These are phyloP conservation scores for Saccharomyces kudriavzevii DNA, from an alignment of 805 yeast genomes.

Conservation along the genomic window DNA sequence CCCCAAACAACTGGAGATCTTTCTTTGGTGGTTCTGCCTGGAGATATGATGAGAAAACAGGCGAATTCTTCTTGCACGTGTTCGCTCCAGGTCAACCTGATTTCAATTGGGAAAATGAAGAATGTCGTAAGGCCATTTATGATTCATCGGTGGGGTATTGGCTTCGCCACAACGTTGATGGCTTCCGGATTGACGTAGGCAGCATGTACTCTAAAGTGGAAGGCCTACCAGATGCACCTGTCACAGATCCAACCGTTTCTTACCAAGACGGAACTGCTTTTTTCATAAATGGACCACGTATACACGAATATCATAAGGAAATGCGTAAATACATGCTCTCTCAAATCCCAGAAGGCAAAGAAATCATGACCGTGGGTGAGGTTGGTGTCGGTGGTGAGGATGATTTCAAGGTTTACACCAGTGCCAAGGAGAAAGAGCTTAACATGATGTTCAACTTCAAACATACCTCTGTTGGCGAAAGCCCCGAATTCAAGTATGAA, in stretches of 20 bases:
- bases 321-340: neutral
- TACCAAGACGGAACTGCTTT: neutral
- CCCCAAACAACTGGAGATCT: neutral
- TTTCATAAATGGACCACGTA: neutral
- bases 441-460: neutral
- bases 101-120: neutral
- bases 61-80: neutral
- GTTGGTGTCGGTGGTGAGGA: neutral
- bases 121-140: neutral
- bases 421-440: neutral
- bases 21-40: neutral
- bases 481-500: neutral
- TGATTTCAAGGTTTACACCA: neutral
- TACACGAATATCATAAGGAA: neutral
- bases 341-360: neutral
- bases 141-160: neutral
- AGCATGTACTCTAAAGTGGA: neutral
- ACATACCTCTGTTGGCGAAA: neutral
- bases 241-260: neutral
- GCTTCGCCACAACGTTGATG: neutral
- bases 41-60: neutral
- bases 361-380: neutral
- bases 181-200: neutral
- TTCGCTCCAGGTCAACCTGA: neutral
- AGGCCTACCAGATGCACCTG: neutral